Base-by-base conservation (phyloP, 2,329 filamentous ascomycete genomes). In the Xylaria sp. region DNA sequence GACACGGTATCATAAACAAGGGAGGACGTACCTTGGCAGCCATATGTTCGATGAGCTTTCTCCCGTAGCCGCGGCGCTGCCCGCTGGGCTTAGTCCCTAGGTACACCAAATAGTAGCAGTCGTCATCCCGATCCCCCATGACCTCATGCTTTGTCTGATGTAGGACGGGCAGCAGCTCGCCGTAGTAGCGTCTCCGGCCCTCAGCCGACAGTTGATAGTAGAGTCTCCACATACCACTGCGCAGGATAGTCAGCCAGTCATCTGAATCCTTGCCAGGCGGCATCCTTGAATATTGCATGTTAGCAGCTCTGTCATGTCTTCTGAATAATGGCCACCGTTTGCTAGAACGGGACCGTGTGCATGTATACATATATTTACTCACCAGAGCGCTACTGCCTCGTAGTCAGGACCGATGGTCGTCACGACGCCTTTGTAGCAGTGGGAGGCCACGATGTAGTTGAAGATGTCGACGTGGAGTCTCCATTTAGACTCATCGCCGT, bases 31-130 rank as follows among this genome's bases (percentile, higher is more conserved):
- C 89, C 83, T 85, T 84, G 53, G 80, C 81, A 61, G 90, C 89
- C 81, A 93, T 90, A 77, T 92, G 84, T 78, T 89, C 85, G 71
- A 96, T 88, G 70, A 94, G 84, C 81, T 88, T 90, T 72, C 85
- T 85, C 17, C 89, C 92, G 78, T 93, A 93, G 11, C 93, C 93
- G 73, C 90, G 90, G 56, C 92, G 88, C 69, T 91, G 88, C 4
- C 90, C 88, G 69, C 84, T 85, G 39, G 91, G 89, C 78, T 90
- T 91, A 59, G 92, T 94, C 70, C 93, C 93, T 69, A 97, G 84
- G 79, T 95, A 96, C 56, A 94, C 92, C 63, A 97, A 88, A 79
- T 96, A 96, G 85, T 92, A 96, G 76, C 87, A 89, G 69, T 91
- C 84, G 73, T 84, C 79, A 77, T 93, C 90, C 59, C 89, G 85